Evolutionary conservation across 164 flowering plant genomes (phyloP), one percentile per base, ranked within the genome.

Genomic region (Sextonia rubra): DNA sequence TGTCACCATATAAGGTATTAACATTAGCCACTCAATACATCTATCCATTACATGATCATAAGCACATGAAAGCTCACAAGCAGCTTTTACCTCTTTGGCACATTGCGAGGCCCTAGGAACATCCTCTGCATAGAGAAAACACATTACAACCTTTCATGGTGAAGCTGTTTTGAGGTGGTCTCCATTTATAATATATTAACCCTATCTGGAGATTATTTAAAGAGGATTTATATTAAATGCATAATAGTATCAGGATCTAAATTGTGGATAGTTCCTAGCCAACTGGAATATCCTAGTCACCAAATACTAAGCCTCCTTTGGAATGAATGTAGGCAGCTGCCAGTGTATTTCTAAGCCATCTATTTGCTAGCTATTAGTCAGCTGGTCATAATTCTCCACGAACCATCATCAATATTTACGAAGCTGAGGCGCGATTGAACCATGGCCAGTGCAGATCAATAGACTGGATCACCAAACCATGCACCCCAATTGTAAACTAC

Each of bases 81-180:
- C n/a, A 52, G 7, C 58, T 52, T 89, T 76, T 72, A 89, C 97
- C 86, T 88, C 81, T 56, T 75, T 73, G 60, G 81, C 58, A 48
- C 77, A 78, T 75, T 81, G 85, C 66, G 88, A 77, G 70, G 71
- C 84, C 69, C 77, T 80, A 55, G 73, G 83, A 20, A 77, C 84
- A 81, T 75, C 71, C 47, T 84, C 93, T 91, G 90, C 86, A 83
- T 60, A 73, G 56, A 64, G 25, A 18, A 52, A 64, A 47, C 17
- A 52, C 4, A 52, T 15, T 20, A 52, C 58, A 37, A 37, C 44
- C 44, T 37, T 37, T 37, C 44, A 37, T 37, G 44, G 44, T 37
- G 44, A 37, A 37, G 44, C 11, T 37, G 44, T 37, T 37, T 37
- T 37, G 44, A 37, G 44, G 44, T 37, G 44, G 44, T 37, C 58